Conservation (phyloP, 192 early-diverging fungal species). For the Chytriomyces confervae region DNA sequence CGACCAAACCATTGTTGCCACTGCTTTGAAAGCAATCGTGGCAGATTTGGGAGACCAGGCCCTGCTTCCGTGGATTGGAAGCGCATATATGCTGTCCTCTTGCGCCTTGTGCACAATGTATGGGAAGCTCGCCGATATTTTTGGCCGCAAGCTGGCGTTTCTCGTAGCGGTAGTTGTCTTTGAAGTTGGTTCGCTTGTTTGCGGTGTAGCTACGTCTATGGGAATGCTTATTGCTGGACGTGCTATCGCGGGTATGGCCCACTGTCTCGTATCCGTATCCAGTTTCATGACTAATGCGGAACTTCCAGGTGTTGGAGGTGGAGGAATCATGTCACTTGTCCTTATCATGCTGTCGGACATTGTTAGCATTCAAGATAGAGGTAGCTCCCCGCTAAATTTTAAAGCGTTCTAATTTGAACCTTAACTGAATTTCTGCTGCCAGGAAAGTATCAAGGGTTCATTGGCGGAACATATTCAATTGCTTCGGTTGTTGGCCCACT, state of each 20-base stretch:
- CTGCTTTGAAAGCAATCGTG: conserved; percentile 68
- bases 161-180: conserved; percentile 72
- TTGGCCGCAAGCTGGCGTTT: conserved; percentile 61
- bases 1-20: conserved; percentile 79
- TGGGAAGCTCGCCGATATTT: conserved; percentile 41
- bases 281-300: not conserved
- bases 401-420: conserved; percentile 75
- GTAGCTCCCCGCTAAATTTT: conserved; percentile 66
- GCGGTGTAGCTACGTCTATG: conserved; percentile 67
- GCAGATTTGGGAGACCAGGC: conserved; percentile 50
- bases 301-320: conserved; percentile 82
- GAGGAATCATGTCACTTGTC: conserved; percentile 75
- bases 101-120: conserved; percentile 62
- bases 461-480: conserved; percentile 77
- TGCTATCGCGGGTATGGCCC: conserved; percentile 69
- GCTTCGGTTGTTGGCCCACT: conserved; percentile 80
- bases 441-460: conserved; percentile 80
- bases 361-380: conserved; percentile 74
- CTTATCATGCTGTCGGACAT: conserved; percentile 89
- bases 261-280: conserved; percentile 58
- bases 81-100: conserved; percentile 71
- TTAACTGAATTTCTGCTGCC: conserved; percentile 78
- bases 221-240: conserved; percentile 78
- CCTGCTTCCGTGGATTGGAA: conserved; percentile 76
- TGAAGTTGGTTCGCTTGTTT: conserved; percentile 75